Conservation (phyloP, 306 rosid species). For the Pterocarpus macrocarpus region DNA sequence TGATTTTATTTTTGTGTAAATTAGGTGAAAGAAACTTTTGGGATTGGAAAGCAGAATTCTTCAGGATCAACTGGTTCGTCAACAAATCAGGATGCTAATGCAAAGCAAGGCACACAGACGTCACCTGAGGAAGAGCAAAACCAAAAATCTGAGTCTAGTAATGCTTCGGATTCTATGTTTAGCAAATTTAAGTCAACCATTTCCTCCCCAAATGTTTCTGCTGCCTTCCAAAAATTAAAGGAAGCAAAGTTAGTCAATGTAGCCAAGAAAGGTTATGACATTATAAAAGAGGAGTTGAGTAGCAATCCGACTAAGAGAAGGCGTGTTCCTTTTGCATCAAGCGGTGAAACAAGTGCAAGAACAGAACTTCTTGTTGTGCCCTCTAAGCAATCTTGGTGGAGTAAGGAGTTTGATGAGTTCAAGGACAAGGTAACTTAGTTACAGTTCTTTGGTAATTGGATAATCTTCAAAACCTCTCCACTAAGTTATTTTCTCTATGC, state of each 20-base stretch:
- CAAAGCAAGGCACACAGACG: slow-evolving; percentile 55
- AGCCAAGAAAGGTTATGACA: slow-evolving; percentile 83
- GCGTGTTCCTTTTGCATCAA: slow-evolving; percentile 60
- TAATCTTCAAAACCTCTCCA: slow-evolving; percentile 14
- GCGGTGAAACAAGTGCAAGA: slow-evolving; percentile 74
- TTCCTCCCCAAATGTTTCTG: slow-evolving; percentile 69
- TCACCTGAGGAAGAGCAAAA: slow-evolving; percentile 58
- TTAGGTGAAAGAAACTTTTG: slow-evolving; percentile 82
- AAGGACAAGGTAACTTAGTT: slow-evolving; percentile 70
- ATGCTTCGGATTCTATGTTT: slow-evolving; percentile 70
- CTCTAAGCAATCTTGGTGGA: slow-evolving; percentile 74
- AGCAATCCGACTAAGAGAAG: slow-evolving; percentile 68
- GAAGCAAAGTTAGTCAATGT: slow-evolving; percentile 70
- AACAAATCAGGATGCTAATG: slow-evolving; percentile 58
- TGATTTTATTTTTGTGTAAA: slow-evolving; percentile 36
- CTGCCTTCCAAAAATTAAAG: slow-evolving; percentile 72
- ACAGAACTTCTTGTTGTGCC: slow-evolving; percentile 76
- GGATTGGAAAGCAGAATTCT: slow-evolving; percentile 74
- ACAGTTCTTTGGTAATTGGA: background rate
- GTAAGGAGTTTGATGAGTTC: slow-evolving; percentile 80
- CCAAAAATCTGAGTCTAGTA: slow-evolving; percentile 56
- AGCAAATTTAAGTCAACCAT: slow-evolving; percentile 75
- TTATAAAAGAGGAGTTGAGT: slow-evolving; percentile 84
- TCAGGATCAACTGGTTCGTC: slow-evolving; percentile 65
- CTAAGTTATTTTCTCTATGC: slow-evolving; percentile 27